These are phyloP conservation scores for Epichloe gansuensis DNA, from an alignment of 2,329 filamentous ascomycete species.

Conservation along the genomic window DNA sequence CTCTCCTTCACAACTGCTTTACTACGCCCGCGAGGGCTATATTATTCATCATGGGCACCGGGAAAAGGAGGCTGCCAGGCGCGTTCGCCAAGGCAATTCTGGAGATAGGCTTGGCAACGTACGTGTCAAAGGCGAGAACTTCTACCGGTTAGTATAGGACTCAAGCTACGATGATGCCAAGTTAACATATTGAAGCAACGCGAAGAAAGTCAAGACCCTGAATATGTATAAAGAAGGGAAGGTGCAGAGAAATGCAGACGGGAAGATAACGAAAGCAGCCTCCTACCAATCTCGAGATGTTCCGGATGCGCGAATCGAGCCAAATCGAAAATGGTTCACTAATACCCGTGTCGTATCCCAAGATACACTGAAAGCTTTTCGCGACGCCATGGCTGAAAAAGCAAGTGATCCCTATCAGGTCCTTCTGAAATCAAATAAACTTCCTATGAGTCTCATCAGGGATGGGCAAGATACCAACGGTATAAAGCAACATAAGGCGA, in stretches of 20 bases:
- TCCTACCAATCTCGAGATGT: conserved; percentile 72
- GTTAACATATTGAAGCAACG: conserved; percentile 31
- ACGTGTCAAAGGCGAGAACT: conserved; percentile 93
- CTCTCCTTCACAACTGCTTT: neutral
- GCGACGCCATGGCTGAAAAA: conserved; percentile 84
- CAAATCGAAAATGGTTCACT: conserved; percentile 95
- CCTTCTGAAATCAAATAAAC: conserved; percentile 91
- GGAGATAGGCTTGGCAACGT: conserved; percentile 86
- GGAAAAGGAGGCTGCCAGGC: conserved; percentile 83
- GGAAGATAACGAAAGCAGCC: conserved; percentile 75
- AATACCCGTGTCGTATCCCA: conserved; percentile 86
- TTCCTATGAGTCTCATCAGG: conserved; percentile 87
- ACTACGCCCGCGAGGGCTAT: neutral
- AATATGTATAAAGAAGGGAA: conserved; percentile 87
- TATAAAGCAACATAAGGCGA: conserved; percentile 82
- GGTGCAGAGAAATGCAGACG: conserved; percentile 66
- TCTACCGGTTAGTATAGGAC: conserved; percentile 57
- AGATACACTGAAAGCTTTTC: conserved; percentile 75
- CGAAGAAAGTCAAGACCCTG: conserved; percentile 79
- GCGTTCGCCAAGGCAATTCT: conserved; percentile 72
- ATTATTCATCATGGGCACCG: conserved; percentile 57
- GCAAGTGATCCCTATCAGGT: conserved; percentile 85
- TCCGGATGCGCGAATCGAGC: conserved; percentile 79
- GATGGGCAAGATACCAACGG: conserved; percentile 70
- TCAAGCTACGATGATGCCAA: conserved; percentile 1